Evolutionary conservation across 1,284 basidiomycete species (phyloP), one percentile per base, ranked within the genome.

Genomic region (Taiwanofungus camphoratus): DNA sequence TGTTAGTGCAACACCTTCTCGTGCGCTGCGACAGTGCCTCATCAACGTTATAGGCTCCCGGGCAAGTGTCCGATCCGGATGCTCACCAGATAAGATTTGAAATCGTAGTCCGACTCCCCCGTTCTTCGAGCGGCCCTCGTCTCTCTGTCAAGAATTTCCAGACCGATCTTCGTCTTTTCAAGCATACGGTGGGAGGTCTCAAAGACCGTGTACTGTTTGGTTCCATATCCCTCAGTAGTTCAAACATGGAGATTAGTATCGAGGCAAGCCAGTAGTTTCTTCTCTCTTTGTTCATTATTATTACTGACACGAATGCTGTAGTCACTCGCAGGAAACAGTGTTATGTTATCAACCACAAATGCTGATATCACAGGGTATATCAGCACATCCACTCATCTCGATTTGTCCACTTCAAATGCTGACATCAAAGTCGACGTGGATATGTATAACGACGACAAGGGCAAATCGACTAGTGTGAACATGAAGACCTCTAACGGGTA

Each of bases 291-390:
- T 29, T 8, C 9, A 29, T 29, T 29, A 8, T 29, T 8, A 29
- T 9, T 29, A n/a, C 26, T 29, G 26, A n/a, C 26, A 29, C 8
- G 8, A 29, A 8, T n/a, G 26, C 26, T 29, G 26, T 16, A 33
- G 31, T 45, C 44, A 7, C 16, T 53, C n/a, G 23, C 24, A 2
- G 48, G 39, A 0, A 22, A 47, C 16, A 8, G 16, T 11, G 39
- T 37, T 8, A n/a, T 5, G 1, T 11, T 54, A 12, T 16, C 16
- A 12, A 62, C 66, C 1, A 34, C 57, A 1, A 68, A 73, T 31
- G 63, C 61, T 16, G 47, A 52, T 9, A 68, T 78, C 45, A 46
- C 56, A 4, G 77, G 76, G 16, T 57, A 57, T n/a, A 73, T 69
- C 58, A 63, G 62, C 22, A 52, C 58, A 8, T 54, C 60, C 5